Evolutionary conservation across 1,284 basidiomycete genomes (phyloP).

Genomic region (Ganoderma lucidum): DNA sequence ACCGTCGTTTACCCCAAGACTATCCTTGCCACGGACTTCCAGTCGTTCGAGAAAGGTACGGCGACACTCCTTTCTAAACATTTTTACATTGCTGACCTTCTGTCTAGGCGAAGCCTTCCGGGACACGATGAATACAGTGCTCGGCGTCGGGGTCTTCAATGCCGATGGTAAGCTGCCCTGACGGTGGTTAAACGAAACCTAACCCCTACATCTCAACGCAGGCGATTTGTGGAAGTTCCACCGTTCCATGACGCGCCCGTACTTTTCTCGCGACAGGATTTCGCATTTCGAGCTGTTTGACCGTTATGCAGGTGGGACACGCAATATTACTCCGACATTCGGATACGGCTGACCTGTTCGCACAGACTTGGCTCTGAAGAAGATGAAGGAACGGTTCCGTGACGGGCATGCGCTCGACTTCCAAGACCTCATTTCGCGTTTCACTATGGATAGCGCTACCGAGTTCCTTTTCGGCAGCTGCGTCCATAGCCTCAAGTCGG

Average conservation of each 20-base stretch:
- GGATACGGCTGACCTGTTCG: not conserved
- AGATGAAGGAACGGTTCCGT: slow-evolving; percentile 32
- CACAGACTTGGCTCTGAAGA: slow-evolving; percentile 27
- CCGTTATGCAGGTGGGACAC: slow-evolving; percentile 23
- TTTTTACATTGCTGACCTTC: too few species aligned
- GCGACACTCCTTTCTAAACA: not conserved
- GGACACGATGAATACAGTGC: slow-evolving; percentile 28
- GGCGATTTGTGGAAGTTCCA: slow-evolving; percentile 44
- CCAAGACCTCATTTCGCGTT: slow-evolving; percentile 44
- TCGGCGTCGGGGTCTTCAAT: slow-evolving; percentile 35
- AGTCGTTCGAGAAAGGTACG: slow-evolving; percentile 35
- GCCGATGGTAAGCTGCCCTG: slow-evolving; percentile 25
- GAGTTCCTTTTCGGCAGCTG: slow-evolving; percentile 51
- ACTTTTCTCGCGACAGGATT: slow-evolving; percentile 31
- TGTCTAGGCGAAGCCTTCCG: slow-evolving; percentile 19
- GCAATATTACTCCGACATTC: too few species aligned
- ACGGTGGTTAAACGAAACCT: not conserved
- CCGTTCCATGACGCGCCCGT: slow-evolving; percentile 42
- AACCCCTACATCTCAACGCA: slow-evolving; percentile 6
- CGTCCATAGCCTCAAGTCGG: slow-evolving; percentile 43
- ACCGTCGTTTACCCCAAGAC: slow-evolving; percentile 20
- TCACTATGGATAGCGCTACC: slow-evolving; percentile 50
- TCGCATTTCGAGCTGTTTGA: slow-evolving; percentile 32
- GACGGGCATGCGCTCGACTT: slow-evolving; percentile 29
- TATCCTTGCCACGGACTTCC: slow-evolving; percentile 36